Base-by-base conservation (phyloP, 306 rosid genomes). In the Corylus americana region DNA sequence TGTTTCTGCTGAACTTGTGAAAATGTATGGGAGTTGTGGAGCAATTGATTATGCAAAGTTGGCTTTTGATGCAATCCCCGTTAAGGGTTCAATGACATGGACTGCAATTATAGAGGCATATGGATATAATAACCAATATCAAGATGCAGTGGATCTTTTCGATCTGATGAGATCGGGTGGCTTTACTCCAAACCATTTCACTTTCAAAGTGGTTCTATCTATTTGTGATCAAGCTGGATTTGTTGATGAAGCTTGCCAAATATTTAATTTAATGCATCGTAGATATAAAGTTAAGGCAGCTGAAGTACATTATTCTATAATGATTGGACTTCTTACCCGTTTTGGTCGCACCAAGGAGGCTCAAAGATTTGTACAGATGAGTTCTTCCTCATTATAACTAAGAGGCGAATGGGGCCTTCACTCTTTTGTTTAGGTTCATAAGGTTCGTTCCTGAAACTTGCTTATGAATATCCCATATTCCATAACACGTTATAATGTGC, bases 81-180 rank as follows among this genome's bases (percentile, higher is more conserved):
- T 88, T 10, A 93, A 90, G 87, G 97, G 96, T 68, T 83, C 92
- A 4, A 89, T 93, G 93, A 84, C 98, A 77, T 83, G 94, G 93
- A 91, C 98, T 20, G 94, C 98, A 75, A 83, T 93, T 13, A 85
- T 91, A 69, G 89, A 86, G 83, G 92, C 97, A 48, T 80, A 88
- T 73, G 92, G 87, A 78, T 62, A 80, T 67, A 88, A 83, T 76
- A 82, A 74, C n/a, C 78, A 83, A 85, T 83, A 64, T 82, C 77
- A 69, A 78, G 86, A 87, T 74, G 98, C 91, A 73, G 64, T 93
- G 71, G 64, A 55, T 81, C 87, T 87, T 63, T 93, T 91, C 57
- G 63, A 90, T 80, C 39, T 66, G 77, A 91, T 93, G 94, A 83
- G 59, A 44, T 81, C 74, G 11, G 75, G 57, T 25, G 89, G 85